Evolutionary conservation across 139 green algal species (phyloP).

Genomic region (Tetradesmus lagerheimii): DNA sequence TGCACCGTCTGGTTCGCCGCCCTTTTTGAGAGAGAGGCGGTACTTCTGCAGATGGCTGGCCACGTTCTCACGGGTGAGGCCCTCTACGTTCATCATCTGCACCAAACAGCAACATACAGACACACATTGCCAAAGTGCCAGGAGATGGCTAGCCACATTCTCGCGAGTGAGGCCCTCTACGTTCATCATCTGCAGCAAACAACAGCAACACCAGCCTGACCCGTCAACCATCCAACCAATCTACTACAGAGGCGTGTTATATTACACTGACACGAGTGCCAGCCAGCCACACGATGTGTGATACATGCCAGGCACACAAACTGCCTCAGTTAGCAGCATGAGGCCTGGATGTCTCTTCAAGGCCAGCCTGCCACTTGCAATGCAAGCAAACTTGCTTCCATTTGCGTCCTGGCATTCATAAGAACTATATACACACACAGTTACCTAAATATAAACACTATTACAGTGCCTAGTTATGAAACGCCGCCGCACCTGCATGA

Average conservation of each 20-base stretch:
- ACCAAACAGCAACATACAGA: neutral
- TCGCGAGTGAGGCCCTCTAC: constrained; percentile 94
- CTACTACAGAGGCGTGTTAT: no score
- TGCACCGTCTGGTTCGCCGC: neutral
- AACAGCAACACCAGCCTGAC: no score
- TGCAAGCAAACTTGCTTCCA: no score
- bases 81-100: constrained; percentile 84
- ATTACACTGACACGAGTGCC: no score
- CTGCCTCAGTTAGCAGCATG: no score
- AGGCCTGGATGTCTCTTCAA: neutral
- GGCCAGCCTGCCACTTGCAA: neutral
- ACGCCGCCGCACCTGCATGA: constrained; percentile 78
- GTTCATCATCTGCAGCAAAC: constrained; percentile 63
- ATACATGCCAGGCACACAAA: no score
- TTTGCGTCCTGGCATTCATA: no score
- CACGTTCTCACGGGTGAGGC: constrained; percentile 96
- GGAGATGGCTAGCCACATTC: constrained; percentile 95
- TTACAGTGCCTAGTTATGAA: neutral
- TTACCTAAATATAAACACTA: no score
- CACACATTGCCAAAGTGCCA: no score
- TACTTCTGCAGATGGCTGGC: constrained; percentile 96
- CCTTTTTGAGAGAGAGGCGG: constrained; percentile 65
- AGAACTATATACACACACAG: no score
- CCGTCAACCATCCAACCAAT: no score
- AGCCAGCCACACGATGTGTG: no score